These are phyloP conservation scores for Diaporthe citri DNA, from an alignment of 2,329 filamentous ascomycete genomes.

Conservation along the genomic window DNA sequence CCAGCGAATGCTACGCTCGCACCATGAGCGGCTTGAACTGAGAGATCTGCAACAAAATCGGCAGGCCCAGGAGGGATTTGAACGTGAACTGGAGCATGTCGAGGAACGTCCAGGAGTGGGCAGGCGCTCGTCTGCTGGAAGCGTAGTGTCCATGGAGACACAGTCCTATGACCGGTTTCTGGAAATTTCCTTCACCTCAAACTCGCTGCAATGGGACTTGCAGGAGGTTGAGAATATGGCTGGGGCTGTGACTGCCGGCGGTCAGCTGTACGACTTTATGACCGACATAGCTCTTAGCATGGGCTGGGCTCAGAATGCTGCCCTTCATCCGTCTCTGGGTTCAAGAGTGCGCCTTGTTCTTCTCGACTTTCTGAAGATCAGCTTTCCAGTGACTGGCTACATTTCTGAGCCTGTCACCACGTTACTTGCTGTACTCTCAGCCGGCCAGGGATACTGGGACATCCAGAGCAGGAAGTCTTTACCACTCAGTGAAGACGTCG, in stretches of 20 bases:
- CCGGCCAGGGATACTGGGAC: slow-evolving; percentile 67
- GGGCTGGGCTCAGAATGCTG: slow-evolving; percentile 59
- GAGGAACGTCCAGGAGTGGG: slow-evolving; percentile 54
- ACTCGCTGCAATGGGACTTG: slow-evolving; percentile 63
- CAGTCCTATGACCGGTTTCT: slow-evolving; percentile 71
- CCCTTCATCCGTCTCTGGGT: slow-evolving; percentile 68
- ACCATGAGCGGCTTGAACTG: slow-evolving; percentile 71
- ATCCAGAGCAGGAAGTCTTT: slow-evolving; percentile 56
- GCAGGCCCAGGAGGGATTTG: slow-evolving; percentile 68
- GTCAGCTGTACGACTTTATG: slow-evolving; percentile 67
- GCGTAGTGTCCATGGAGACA: slow-evolving; percentile 72
- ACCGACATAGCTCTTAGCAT: slow-evolving; percentile 62
- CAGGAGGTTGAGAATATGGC: slow-evolving; percentile 65
- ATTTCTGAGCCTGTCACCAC: slow-evolving; percentile 77
- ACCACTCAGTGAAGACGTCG: slow-evolving; percentile 53
- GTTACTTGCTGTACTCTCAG: slow-evolving; percentile 73
- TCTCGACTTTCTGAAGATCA: slow-evolving; percentile 77
- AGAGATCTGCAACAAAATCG: slow-evolving; percentile 70
- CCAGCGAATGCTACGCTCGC: slow-evolving; percentile 75
- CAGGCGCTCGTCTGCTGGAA: slow-evolving; percentile 71
- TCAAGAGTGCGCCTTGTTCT: slow-evolving; percentile 74
- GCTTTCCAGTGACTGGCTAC: slow-evolving; percentile 77
- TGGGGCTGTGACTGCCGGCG: slow-evolving; percentile 60
- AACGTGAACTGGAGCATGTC: slow-evolving; percentile 56
- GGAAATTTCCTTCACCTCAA: slow-evolving; percentile 52